Conservation (phyloP, 371 early-diverging fungal genomes). For the Mucor mucedo region DNA sequence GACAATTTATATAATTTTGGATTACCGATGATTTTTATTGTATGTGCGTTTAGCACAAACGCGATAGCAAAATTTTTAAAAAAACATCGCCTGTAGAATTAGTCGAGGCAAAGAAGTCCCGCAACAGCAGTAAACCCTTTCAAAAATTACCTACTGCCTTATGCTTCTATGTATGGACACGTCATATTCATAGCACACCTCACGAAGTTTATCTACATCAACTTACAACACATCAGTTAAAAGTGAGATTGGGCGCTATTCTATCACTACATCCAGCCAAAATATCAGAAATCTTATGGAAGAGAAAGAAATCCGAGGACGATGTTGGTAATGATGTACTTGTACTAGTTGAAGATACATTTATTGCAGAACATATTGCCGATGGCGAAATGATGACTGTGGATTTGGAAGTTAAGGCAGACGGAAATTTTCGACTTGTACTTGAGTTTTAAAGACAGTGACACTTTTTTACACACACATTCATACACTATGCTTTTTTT, state of each 20-base stretch:
- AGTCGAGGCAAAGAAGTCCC: not conserved
- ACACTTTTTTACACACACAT: not conserved
- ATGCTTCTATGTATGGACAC: slow-evolving; percentile 20
- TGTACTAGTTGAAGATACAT: slow-evolving; percentile 32
- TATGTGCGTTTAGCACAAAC: too few relatives aligned
- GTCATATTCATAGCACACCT: slow-evolving; percentile 1
- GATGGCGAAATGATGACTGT: slow-evolving; percentile 23
- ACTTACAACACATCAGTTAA: slow-evolving; percentile 19
- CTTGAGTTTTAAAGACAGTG: slow-evolving; percentile 22
- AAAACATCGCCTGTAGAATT: not conserved
- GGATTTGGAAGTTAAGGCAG: slow-evolving; percentile 29
- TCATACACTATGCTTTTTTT: not conserved
- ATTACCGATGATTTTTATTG: too few relatives aligned
- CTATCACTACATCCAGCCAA: slow-evolving; percentile 16
- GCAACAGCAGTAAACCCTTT: not conserved
- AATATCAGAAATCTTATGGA: slow-evolving; percentile 31
- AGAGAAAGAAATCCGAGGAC: slow-evolving; percentile 1
- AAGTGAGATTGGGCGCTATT: slow-evolving; percentile 9
- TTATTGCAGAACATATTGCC: slow-evolving; percentile 25
- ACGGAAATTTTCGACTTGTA: slow-evolving; percentile 25
- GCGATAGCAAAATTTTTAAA: not conserved
- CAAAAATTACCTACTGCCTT: not conserved
- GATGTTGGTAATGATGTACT: slow-evolving; percentile 14
- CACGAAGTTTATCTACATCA: slow-evolving; percentile 11
- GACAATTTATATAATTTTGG: too few relatives aligned